Base-by-base conservation (phyloP, 106 monocot genomes). In the Narthecium ossifragum region DNA sequence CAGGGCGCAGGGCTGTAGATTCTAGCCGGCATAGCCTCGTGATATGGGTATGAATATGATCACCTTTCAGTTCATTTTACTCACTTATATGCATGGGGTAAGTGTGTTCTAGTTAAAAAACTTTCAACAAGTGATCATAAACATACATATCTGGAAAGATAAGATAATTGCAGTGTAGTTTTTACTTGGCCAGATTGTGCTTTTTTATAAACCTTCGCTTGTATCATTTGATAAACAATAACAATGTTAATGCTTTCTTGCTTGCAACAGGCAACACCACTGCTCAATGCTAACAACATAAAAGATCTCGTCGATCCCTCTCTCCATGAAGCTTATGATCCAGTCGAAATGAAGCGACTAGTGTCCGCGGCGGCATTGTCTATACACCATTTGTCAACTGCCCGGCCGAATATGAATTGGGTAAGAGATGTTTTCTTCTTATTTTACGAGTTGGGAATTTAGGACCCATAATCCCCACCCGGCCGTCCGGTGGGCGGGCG, bases 1-100 rank as follows among this genome's bases (percentile, higher is more conserved):
- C 93, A 1, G 93, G 93, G 0, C 68, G 89, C 21, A 60, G 56
- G 15, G 93, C 93, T 0, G 70, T 94, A 18, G 89, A 94, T 37
- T 86, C 77, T 8, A 62, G 58, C 22, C 60, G 75, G 11, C 69
- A 86, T 24, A 94, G 93, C 80, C 80, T 94, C 0, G 89, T 94
- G 11, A 86, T 89, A 38, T 90, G 93, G 93, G 93, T 90, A 81
- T 0, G 61, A 48, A n/a, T 2, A n/a, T 23, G 39, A 1, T 7
- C 8, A 61, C 25, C 11, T 18, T 47, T 45, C 12, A 20, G n/a
- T n/a, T n/a, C n/a, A n/a, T n/a, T n/a, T n/a, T n/a, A n/a, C n/a
- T n/a, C n/a, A n/a, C n/a, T n/a, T n/a, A n/a, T n/a, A n/a, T n/a
- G n/a, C n/a, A n/a, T n/a, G n/a, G n/a, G n/a, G n/a, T n/a, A n/a